Base-by-base conservation (phyloP, 164 flowering plant species). In the Nymphaea thermarum region DNA sequence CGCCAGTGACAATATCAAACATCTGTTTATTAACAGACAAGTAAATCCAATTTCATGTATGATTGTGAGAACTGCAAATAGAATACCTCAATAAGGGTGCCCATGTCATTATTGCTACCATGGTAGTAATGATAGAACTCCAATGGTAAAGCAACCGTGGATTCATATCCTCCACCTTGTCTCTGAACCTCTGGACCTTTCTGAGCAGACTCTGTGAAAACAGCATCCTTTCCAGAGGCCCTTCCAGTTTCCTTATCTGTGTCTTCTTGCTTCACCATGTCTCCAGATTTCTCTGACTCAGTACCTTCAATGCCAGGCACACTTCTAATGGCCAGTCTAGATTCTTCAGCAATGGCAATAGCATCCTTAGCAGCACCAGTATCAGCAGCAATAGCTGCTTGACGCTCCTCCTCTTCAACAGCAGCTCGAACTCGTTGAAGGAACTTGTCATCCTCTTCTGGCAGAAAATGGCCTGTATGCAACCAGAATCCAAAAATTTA, bases 321-420 rank as follows among this genome's bases (percentile, higher is more conserved):
- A 69, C 65, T 78, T 63, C 76, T 72, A 36, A 67, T 70, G 51
- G 73, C 53, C 73, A 85, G 85, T 75, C 95, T 77, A 65, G 84
- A 82, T 77, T 83, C 95, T 76, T 85, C 96, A 53, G 89, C 94
- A 63, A 83, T 82, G 64, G 90, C 89, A 81, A 90, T 93, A 65
- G 96, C 97, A 72, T 86, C 93, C 74, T 81, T 89, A 43, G 93
- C 92, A 78, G 94, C 90, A 70, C 79, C 90, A 65, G 93, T 83
- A 61, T 80, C 87, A 70, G 93, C 92, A 43, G 91, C 90, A 68
- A 86, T 88, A 61, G 77, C 79, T 63, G 83, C 97, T 77, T 82
- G 90, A 62, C 87, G 90, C 80, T 94, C 99, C 82, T 94, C 99
- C 79, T 91, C 96, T 83, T 91, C 99, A 71, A 90, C 96, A 69